phyloP scores from a whole-genome alignment of 2,329 filamentous ascomycete genomes.

The Pleochaeta shiraiana region DNA sequence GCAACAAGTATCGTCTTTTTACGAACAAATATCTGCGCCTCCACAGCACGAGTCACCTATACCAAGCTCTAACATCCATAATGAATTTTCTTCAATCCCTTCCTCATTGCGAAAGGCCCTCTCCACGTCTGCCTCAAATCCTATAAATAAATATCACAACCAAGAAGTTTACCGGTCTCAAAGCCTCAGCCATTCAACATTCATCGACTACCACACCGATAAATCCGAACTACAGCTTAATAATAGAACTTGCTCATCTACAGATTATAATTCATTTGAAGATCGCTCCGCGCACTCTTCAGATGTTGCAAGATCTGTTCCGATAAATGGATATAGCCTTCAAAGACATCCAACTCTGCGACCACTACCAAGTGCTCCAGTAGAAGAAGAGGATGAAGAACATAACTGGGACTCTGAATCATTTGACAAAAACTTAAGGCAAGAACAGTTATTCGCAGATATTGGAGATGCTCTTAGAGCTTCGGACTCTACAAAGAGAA shows the following conservation, averaged over 20 bases:
- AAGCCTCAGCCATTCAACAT: conserved; percentile 9
- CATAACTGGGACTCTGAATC: conserved; percentile 12
- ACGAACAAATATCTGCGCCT: conserved; percentile 10
- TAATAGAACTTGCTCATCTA: conserved; percentile 8
- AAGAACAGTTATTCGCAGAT: conserved; percentile 19
- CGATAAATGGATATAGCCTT: conserved; percentile 7
- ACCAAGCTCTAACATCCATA: conserved; percentile 8
- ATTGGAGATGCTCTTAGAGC: conserved; percentile 18
- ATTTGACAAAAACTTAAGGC: conserved; percentile 14
- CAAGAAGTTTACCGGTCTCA: conserved; percentile 13
- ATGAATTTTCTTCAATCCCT: conserved; percentile 12
- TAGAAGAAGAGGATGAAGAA: conserved; percentile 8
- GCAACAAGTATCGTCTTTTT: conserved; percentile 8
- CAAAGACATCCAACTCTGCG: conserved; percentile 18
- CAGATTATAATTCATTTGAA: conserved; percentile 10
- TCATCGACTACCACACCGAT: conserved; percentile 13
- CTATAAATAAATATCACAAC: conserved; percentile 14
- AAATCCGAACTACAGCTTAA: conserved; percentile 8
- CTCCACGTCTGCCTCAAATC: conserved; percentile 11
- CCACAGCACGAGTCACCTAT: conserved; percentile 14
- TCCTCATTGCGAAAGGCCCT: conserved; percentile 10
- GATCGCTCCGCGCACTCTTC: conserved; percentile 10
- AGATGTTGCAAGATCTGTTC: neutral
- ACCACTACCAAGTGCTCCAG: conserved; percentile 18
- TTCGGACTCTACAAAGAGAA: conserved; percentile 8